A percentile compares a stretch with the other conserved stretches of the same genome.
phyloP scores from a whole-genome alignment of 2,329 filamentous ascomycete genomes.

The Sporothrix phasma region DNA sequence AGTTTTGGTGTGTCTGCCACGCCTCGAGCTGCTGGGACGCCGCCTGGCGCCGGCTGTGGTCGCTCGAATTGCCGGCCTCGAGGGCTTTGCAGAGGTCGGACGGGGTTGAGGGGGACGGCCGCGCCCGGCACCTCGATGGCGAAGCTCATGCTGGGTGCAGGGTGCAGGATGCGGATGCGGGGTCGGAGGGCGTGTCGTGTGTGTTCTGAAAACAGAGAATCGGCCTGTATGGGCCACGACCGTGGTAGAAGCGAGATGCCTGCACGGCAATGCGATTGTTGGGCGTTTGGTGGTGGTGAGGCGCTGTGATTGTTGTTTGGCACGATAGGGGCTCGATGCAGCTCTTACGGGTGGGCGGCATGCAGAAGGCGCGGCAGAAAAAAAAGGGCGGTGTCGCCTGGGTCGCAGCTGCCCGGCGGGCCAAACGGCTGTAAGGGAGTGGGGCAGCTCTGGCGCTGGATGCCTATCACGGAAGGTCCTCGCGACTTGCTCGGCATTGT shows the following conservation, averaged over 20 bases:
- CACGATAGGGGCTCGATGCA: not conserved
- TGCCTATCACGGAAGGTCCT: no score
- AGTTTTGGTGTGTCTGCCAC: constrained; percentile 50
- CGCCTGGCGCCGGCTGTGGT: constrained; percentile 54
- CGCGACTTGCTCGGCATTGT: not conserved
- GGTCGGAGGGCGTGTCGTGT: not conserved
- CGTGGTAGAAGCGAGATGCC: not conserved
- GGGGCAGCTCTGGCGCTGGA: constrained; percentile 10
- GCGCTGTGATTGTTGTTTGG: no score
- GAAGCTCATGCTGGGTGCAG: constrained; percentile 53
- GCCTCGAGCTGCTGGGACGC: constrained; percentile 59
- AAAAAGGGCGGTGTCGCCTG: not conserved
- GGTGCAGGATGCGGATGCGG: no score
- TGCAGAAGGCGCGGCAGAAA: constrained; percentile 6
- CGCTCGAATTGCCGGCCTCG: constrained; percentile 51
- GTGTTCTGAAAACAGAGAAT: no score
- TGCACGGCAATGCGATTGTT: not conserved
- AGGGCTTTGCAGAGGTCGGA: constrained; percentile 56
- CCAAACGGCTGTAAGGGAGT: no score
- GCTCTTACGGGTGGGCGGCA: not conserved
- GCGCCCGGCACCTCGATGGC: constrained; percentile 73
- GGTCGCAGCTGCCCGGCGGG: not conserved
- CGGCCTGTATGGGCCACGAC: no score
- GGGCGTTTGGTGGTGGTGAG: no score
- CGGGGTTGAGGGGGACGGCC: constrained; percentile 58